A percentile compares a stretch with the other conserved stretches of the same genome.
Conservation (phyloP, 2,329 filamentous ascomycete genomes). For the Pseudopithomyces maydicus region DNA sequence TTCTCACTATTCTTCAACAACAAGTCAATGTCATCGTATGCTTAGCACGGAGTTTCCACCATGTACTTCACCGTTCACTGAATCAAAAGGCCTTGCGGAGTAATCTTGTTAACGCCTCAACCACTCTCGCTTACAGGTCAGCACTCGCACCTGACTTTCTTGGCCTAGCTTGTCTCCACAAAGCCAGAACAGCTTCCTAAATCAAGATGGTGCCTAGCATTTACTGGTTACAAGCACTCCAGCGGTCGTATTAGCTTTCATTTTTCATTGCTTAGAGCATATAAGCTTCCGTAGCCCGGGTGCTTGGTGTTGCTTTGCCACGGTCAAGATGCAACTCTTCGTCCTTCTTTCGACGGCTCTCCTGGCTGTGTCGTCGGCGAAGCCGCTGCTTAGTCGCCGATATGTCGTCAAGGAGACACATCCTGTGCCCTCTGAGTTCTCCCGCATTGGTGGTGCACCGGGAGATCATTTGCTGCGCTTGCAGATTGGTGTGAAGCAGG, state of each 20-base stretch:
- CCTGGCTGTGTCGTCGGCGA: background rate
- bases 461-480: background rate
- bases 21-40: no score
- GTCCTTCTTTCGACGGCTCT: background rate
- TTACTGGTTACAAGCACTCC: background rate
- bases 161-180: background rate
- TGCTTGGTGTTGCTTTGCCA: background rate
- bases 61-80: no score
- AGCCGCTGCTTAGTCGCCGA: background rate
- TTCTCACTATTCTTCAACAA: no score
- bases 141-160: background rate
- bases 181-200: background rate
- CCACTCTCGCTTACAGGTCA: background rate
- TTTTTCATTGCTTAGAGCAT: background rate
- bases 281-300: background rate
- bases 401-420: constrained; percentile 64
- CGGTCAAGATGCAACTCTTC: background rate
- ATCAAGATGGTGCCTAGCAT: background rate
- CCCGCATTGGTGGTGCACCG: constrained; percentile 43
- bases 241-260: background rate
- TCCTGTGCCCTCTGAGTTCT: constrained; percentile 57
- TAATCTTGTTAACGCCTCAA: no score
- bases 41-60: no score
- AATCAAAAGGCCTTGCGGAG: no score
- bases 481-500: constrained; percentile 51